These are phyloP conservation scores for Darksidea phi DNA, from an alignment of 495 filamentous ascomycete species.

Conservation along the genomic window DNA sequence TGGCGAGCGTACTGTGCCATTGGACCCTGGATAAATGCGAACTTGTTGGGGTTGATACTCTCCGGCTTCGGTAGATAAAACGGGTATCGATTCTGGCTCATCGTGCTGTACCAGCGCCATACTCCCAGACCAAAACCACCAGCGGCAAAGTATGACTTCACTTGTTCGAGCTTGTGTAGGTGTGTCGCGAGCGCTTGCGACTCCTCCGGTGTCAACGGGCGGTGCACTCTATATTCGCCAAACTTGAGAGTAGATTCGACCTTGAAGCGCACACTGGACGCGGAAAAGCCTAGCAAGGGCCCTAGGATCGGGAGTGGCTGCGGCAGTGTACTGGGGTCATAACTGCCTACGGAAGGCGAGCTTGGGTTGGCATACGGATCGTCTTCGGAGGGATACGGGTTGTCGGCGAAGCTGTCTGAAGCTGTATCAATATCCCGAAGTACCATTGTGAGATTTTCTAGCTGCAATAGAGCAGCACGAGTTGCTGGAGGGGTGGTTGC, in stretches of 20 bases:
- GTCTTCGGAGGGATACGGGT: slow-evolving; percentile 11
- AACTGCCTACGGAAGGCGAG: background rate
- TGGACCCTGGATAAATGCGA: slow-evolving; percentile 26
- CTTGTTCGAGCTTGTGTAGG: slow-evolving; percentile 8
- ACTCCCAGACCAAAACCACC: slow-evolving; percentile 9
- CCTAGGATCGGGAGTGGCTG: slow-evolving; percentile 25
- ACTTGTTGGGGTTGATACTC: slow-evolving; percentile 30
- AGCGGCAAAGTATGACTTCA: slow-evolving; percentile 12
- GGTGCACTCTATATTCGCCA: slow-evolving; percentile 11
- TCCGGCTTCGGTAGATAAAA: slow-evolving; percentile 28
- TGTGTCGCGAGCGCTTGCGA: slow-evolving; percentile 13
- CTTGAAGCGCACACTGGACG: background rate
- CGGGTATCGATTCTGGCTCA: slow-evolving; percentile 23
- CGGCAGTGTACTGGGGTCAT: slow-evolving; percentile 10
- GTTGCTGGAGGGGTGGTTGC: too few species aligned
- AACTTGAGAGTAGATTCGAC: slow-evolving; percentile 8
- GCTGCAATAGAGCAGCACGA: slow-evolving; percentile 1
- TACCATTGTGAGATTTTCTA: slow-evolving; percentile 11
- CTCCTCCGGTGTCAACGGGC: slow-evolving; percentile 22
- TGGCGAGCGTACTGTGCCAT: slow-evolving; percentile 27
- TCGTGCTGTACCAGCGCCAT: slow-evolving; percentile 16
- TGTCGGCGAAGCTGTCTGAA: slow-evolving; percentile 8
- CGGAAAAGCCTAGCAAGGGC: slow-evolving; percentile 21
- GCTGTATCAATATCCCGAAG: slow-evolving; percentile 18
- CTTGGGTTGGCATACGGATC: slow-evolving; percentile 4